phyloP scores from a whole-genome alignment of 345 rosid species.

The Mallotus nudiflorus region DNA sequence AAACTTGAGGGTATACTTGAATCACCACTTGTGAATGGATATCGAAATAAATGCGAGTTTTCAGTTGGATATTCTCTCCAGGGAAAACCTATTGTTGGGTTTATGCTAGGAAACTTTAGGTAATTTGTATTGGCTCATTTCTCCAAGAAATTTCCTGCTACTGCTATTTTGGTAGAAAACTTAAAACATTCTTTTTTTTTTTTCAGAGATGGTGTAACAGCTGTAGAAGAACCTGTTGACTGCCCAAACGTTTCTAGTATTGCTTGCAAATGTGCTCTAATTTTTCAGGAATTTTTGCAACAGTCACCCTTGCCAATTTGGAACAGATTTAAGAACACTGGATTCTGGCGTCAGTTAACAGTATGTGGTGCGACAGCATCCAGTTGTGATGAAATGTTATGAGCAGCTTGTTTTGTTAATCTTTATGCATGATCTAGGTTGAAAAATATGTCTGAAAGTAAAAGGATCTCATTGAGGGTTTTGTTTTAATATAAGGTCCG shows the following conservation, averaged over 20 bases:
- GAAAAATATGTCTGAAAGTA: too few species aligned
- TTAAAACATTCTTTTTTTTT: conserved; percentile 4
- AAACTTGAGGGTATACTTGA: conserved; percentile 77
- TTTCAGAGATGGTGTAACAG: conserved; percentile 92
- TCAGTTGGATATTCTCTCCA: conserved; percentile 79
- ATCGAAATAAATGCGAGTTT: conserved; percentile 93
- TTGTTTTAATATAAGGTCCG: conserved; percentile 57
- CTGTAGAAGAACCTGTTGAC: conserved; percentile 82
- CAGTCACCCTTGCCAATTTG: conserved; percentile 74
- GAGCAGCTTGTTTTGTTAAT: neutral
- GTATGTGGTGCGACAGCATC: conserved; percentile 42
- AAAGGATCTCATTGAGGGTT: too few species aligned
- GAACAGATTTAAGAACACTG: conserved; percentile 82
- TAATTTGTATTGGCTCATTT: conserved; percentile 28
- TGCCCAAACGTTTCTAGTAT: conserved; percentile 88
- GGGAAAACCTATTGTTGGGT: conserved; percentile 84
- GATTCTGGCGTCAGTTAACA: conserved; percentile 95
- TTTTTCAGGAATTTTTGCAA: conserved; percentile 78
- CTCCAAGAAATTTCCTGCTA: conserved; percentile 16
- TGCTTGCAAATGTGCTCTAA: conserved; percentile 68
- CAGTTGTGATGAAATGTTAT: neutral
- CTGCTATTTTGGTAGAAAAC: conserved; percentile 22
- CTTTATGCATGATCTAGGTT: too few species aligned
- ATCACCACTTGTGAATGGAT: conserved; percentile 81
- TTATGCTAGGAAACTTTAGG: conserved; percentile 94